A percentile compares a stretch with the other conserved stretches of the same genome.
Evolutionary conservation across 83 land plant species (phyloP).

Genomic region (Larix sibirica): DNA sequence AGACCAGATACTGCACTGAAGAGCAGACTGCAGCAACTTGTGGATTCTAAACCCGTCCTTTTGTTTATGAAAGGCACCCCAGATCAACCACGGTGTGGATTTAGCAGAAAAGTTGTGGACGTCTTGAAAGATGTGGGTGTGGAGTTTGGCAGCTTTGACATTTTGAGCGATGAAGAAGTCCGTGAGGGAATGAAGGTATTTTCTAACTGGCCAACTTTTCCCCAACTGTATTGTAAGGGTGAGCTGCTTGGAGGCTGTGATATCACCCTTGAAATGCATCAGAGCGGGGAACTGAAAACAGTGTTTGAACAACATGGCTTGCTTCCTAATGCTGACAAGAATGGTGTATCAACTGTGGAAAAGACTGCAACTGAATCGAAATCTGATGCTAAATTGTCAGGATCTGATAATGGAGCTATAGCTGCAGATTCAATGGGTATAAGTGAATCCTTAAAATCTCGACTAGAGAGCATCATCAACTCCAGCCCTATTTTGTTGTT

Average conservation of each 20-base stretch:
- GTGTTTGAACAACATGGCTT: conserved; percentile 60
- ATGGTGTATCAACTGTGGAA: conserved; percentile 3
- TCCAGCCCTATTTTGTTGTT: conserved; percentile 71
- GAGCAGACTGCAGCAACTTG: conserved; percentile 41
- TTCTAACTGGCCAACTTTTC: conserved; percentile 92
- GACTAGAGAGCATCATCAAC: conserved; percentile 52
- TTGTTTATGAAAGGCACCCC: conserved; percentile 82
- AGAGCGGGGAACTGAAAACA: conserved; percentile 72
- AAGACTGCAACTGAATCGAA: conserved; percentile 4
- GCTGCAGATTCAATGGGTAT: conserved; percentile 37
- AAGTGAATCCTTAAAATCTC: conserved; percentile 35
- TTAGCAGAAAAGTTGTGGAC: conserved; percentile 74
- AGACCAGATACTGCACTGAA: conserved; percentile 28
- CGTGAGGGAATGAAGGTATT: conserved; percentile 80
- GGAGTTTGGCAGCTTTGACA: conserved; percentile 78
- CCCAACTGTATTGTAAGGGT: conserved; percentile 84
- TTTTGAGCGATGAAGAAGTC: conserved; percentile 67
- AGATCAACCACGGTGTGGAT: conserved; percentile 72
- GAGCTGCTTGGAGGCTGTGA: conserved; percentile 88
- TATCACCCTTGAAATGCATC: conserved; percentile 75
- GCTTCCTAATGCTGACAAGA: not conserved
- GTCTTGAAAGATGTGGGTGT: conserved; percentile 67
- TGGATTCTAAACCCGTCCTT: conserved; percentile 62
- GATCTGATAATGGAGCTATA: conserved; percentile 29
- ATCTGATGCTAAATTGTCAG: not conserved